Conservation (phyloP, 306 rosid genomes). For the Malus sieversii region DNA sequence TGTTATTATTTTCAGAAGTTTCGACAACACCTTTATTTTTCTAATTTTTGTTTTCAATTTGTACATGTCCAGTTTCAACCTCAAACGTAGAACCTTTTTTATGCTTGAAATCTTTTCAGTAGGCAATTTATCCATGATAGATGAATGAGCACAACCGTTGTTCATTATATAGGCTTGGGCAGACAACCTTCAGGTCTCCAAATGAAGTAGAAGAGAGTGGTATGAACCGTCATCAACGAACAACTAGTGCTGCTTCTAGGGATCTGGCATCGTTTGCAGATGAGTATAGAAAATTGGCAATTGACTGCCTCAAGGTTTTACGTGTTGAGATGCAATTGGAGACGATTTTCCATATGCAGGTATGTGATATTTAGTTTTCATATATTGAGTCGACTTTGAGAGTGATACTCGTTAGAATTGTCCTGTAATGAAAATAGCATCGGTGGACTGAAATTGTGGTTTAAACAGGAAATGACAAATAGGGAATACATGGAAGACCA, state of each 20-base stretch:
- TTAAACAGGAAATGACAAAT: slow-evolving; percentile 80
- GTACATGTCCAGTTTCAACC: neutral
- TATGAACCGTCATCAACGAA: slow-evolving; percentile 35
- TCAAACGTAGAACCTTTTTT: neutral
- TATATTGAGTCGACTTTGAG: neutral
- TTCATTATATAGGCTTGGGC: slow-evolving; percentile 66
- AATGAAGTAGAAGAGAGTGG: slow-evolving; percentile 47
- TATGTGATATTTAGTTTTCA: slow-evolving; percentile 18
- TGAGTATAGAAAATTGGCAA: slow-evolving; percentile 86
- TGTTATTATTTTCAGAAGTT: neutral
- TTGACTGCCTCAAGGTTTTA: slow-evolving; percentile 93
- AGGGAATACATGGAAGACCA: slow-evolving; percentile 91
- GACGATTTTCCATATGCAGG: slow-evolving; percentile 96
- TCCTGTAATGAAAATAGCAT: slow-evolving; percentile 1
- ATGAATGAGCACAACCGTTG: slow-evolving; percentile 9
- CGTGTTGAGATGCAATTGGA: slow-evolving; percentile 96
- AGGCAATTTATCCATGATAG: slow-evolving; percentile 1
- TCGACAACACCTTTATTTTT: neutral
- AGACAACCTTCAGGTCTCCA: slow-evolving; percentile 44
- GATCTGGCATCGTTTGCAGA: slow-evolving; percentile 78
- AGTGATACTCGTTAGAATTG: neutral
- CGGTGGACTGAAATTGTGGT: slow-evolving; percentile 20
- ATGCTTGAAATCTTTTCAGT: neutral
- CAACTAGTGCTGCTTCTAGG: slow-evolving; percentile 53
- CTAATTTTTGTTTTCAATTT: neutral